These are phyloP conservation scores for Cutaneotrichosporon mucoides DNA, from an alignment of 1,284 basidiomycete genomes.

Conservation along the genomic window DNA sequence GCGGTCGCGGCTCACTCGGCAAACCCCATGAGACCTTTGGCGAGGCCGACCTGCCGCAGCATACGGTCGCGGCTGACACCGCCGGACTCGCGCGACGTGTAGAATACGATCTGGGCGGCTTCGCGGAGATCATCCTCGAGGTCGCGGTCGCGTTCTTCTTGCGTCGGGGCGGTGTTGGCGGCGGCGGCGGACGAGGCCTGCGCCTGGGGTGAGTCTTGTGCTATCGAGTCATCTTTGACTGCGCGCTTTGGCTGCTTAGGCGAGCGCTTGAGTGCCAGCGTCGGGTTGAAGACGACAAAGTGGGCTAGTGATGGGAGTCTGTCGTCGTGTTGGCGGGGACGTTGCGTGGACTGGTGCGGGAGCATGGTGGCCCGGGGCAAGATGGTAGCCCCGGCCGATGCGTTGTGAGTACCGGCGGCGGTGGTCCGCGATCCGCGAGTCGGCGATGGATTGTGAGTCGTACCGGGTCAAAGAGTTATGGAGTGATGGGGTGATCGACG, in stretches of 20 bases:
- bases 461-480: too few species aligned
- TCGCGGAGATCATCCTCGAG: constrained; percentile 42
- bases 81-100: constrained; percentile 34
- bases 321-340: background rate
- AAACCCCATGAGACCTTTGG: constrained; percentile 45
- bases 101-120: constrained; percentile 45
- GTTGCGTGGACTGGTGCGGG: background rate
- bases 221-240: too few species aligned
- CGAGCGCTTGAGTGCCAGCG: constrained; percentile 12
- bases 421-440: too few species aligned
- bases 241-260: background rate
- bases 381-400: background rate
- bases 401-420: background rate
- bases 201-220: too few species aligned
- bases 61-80: constrained; percentile 41
- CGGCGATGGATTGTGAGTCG: too few species aligned
- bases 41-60: constrained; percentile 43
- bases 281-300: constrained; percentile 45
- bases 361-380: background rate
- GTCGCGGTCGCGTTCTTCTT: constrained; percentile 23
- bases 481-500: too few species aligned
- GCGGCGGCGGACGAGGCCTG: background rate
- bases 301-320: constrained; percentile 29
- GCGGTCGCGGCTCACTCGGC: constrained; percentile 18
- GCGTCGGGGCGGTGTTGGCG: background rate